Evolutionary conservation across 305 asterid species (phyloP).

Genomic region (Vinca major): DNA sequence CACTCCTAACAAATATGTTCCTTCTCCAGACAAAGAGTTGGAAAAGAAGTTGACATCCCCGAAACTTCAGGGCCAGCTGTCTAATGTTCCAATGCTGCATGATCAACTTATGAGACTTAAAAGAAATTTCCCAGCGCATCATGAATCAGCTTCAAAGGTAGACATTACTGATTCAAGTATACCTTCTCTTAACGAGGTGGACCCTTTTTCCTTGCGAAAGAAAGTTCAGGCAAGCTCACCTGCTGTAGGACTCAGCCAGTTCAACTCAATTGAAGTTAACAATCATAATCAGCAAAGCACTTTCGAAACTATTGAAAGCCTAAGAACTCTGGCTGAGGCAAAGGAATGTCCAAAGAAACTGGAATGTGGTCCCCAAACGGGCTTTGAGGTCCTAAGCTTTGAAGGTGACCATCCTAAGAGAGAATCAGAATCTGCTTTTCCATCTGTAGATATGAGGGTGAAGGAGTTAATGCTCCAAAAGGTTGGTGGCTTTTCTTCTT

Average conservation of each 20-base stretch:
- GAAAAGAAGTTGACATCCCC: constrained; percentile 34
- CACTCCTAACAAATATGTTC: constrained; percentile 24
- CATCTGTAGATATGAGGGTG: constrained; percentile 24
- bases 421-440: constrained; percentile 26
- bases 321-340: constrained; percentile 29
- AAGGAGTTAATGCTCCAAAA: constrained; percentile 28
- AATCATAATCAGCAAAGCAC: constrained; percentile 22
- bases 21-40: constrained; percentile 34
- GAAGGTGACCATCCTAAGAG: constrained; percentile 26
- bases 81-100: constrained; percentile 26
- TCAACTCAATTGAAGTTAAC: constrained; percentile 24
- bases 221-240: constrained; percentile 27
- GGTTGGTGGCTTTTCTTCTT: constrained; percentile 29
- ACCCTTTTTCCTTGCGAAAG: constrained; percentile 23
- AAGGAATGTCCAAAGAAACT: constrained; percentile 22
- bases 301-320: constrained; percentile 26
- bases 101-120: constrained; percentile 23
- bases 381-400: constrained; percentile 21
- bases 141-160: constrained; percentile 26
- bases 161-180: constrained; percentile 23
- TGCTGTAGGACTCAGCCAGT: constrained; percentile 22
- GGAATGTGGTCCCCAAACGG: constrained; percentile 30
- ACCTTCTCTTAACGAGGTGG: constrained; percentile 20
- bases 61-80: constrained; percentile 24
- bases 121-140: constrained; percentile 22